Evolutionary conservation across 2,329 filamentous ascomycete species (phyloP).

Genomic region (Teratosphaeria pseudoeucalypti): DNA sequence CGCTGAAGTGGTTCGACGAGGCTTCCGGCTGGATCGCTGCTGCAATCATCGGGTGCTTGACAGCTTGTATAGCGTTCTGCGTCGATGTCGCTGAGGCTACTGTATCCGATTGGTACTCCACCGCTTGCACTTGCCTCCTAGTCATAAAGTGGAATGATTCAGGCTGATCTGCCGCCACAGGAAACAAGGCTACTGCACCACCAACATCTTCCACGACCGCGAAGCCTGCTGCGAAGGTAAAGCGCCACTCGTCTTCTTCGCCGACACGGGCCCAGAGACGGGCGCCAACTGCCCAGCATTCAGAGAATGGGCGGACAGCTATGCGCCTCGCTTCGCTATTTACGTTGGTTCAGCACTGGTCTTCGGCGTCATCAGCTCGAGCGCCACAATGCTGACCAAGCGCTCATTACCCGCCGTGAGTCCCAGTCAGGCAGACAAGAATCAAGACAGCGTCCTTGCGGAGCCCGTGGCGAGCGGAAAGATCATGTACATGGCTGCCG

Average conservation of each 20-base stretch:
- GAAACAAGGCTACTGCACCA: conserved; percentile 47
- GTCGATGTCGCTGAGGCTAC: conserved; percentile 47
- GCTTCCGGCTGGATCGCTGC: conserved; percentile 48
- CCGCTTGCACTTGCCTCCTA: not conserved
- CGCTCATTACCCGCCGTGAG: conserved; percentile 37
- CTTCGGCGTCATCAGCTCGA: conserved; percentile 41
- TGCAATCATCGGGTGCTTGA: conserved; percentile 43
- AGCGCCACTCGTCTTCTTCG: conserved; percentile 18
- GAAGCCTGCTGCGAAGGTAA: conserved; percentile 40
- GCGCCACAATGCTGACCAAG: conserved; percentile 42
- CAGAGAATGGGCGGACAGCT: conserved; percentile 34
- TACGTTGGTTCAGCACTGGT: conserved; percentile 40
- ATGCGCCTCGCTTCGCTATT: conserved; percentile 34
- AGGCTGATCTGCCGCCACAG: conserved; percentile 26
- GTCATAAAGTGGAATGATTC: not conserved
- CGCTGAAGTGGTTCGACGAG: conserved; percentile 37
- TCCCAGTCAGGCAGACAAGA: conserved; percentile 24
- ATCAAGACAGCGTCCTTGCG: conserved; percentile 10
- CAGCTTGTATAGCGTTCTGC: conserved; percentile 45
- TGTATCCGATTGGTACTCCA: conserved; percentile 25
- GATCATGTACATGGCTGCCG: conserved; percentile 49
- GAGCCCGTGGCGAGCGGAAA: conserved; percentile 31
- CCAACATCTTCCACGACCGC: conserved; percentile 35
- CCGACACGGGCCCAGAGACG: conserved; percentile 13
- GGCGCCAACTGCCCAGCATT: conserved; percentile 31